Evolutionary conservation across 805 yeast species (phyloP).

Genomic region (Jamesozyma hellenica): DNA sequence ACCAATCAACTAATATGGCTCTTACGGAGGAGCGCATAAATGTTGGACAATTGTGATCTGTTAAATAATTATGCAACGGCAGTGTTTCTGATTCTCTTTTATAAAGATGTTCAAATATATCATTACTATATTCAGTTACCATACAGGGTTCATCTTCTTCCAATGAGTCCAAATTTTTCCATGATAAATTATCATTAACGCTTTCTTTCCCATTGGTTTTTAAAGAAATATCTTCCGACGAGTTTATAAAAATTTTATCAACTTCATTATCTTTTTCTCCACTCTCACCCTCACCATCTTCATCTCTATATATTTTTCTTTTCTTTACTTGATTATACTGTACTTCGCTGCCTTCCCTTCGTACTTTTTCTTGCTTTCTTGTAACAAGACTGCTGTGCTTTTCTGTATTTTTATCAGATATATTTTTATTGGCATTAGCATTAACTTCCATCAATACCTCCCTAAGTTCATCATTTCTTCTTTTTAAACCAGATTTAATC

Average conservation of each 20-base stretch:
- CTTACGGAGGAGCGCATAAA: slow-evolving; percentile 74
- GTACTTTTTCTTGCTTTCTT: neutral
- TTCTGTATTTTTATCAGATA: neutral
- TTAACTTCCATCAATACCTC: slow-evolving; percentile 5
- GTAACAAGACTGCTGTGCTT: neutral
- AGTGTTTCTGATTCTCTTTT: slow-evolving; percentile 56
- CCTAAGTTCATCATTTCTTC: neutral
- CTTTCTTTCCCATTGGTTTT: neutral
- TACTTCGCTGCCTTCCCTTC: slow-evolving; percentile 1
- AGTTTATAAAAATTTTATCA: neutral
- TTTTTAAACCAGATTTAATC: neutral
- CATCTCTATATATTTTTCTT: slow-evolving; percentile 6
- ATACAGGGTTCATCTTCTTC: slow-evolving; percentile 70
- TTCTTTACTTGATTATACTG: slow-evolving; percentile 1
- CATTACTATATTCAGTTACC: slow-evolving; percentile 83
- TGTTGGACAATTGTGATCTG: slow-evolving; percentile 38
- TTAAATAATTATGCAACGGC: slow-evolving; percentile 61
- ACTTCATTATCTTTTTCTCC: neutral
- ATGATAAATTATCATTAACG: neutral
- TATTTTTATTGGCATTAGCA: slow-evolving; percentile 1
- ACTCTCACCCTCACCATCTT: slow-evolving; percentile 15
- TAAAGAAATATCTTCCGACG: neutral
- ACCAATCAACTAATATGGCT: slow-evolving; percentile 85
- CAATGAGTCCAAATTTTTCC: slow-evolving; percentile 54
- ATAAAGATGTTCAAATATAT: slow-evolving; percentile 70